These are phyloP conservation scores for Heterobasidion occidentale DNA, from an alignment of 1,284 basidiomycete species.

Conservation along the genomic window DNA sequence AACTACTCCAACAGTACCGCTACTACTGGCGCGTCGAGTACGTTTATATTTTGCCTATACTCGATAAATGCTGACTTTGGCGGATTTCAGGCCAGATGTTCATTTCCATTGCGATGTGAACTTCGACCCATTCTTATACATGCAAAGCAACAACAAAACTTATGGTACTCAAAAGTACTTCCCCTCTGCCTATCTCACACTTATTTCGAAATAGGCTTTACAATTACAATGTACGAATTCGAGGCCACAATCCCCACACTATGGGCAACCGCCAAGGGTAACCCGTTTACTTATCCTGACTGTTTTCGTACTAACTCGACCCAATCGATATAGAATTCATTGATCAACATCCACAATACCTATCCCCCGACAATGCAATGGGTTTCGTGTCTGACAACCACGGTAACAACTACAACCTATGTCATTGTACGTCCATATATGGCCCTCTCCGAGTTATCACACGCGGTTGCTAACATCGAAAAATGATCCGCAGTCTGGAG, in stretches of 20 bases:
- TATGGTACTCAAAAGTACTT: constrained; percentile 35
- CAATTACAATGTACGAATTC: constrained; percentile 73
- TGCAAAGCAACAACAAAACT: constrained; percentile 68
- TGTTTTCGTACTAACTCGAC: not conserved
- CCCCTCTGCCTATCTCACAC: not conserved
- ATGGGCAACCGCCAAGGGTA: constrained; percentile 56
- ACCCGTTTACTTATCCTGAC: constrained; percentile 1
- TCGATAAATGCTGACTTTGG: not conserved
- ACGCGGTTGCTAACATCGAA: not conserved
- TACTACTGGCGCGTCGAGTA: constrained; percentile 67
- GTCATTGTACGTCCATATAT: constrained; percentile 47
- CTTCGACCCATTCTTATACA: constrained; percentile 70
- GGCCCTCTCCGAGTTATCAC: not conserved
- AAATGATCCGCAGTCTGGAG: constrained; percentile 46
- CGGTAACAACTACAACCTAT: constrained; percentile 62
- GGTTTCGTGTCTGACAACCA: constrained; percentile 60
- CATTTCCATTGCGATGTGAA: constrained; percentile 69
- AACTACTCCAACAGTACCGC: constrained; percentile 35
- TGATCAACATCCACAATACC: constrained; percentile 47
- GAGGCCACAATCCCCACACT: constrained; percentile 67
- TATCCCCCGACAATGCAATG: constrained; percentile 62
- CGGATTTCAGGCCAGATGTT: constrained; percentile 45
- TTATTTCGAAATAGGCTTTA: constrained; percentile 42
- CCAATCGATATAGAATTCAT: constrained; percentile 47
- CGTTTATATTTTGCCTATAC: constrained; percentile 5